Evolutionary conservation across 2,329 filamentous ascomycete species (phyloP).

Genomic region (Cercospora janseana): DNA sequence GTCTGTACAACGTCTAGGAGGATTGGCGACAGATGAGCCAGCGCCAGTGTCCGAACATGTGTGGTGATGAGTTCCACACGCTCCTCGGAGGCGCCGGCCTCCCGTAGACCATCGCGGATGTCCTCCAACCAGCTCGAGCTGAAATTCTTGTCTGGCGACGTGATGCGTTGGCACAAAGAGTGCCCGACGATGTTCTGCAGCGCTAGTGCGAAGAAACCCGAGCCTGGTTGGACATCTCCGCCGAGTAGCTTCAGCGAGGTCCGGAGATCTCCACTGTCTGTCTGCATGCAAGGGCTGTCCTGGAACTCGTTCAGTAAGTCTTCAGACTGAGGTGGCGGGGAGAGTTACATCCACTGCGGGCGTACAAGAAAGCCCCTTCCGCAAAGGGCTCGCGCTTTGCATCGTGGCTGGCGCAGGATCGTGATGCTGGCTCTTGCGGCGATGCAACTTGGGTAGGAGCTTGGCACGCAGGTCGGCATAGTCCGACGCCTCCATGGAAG

Average conservation of each 20-base stretch:
- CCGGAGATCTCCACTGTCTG: background rate
- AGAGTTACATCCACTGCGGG: background rate
- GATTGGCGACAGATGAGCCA: background rate
- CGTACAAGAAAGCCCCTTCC: background rate
- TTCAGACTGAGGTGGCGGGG: too few species aligned
- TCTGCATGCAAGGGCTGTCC: background rate
- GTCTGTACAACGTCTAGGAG: background rate
- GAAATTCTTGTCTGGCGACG: background rate
- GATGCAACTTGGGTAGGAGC: background rate
- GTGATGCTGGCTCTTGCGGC: background rate
- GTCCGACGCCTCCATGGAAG: background rate
- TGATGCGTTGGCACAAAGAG: background rate
- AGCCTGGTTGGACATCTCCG: background rate
- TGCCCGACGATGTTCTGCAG: background rate
- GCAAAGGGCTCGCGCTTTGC: background rate
- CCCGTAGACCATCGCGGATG: background rate
- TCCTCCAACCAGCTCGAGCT: background rate
- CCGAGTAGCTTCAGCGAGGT: conserved; percentile 4
- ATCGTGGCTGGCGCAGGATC: background rate
- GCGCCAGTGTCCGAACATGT: background rate
- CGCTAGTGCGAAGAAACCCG: background rate
- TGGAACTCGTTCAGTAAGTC: background rate
- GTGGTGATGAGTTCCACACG: background rate
- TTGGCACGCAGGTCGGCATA: background rate
- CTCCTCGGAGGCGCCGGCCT: background rate